These are phyloP conservation scores for Cyberlindnera americana DNA, from an alignment of 805 yeast genomes.

Conservation along the genomic window DNA sequence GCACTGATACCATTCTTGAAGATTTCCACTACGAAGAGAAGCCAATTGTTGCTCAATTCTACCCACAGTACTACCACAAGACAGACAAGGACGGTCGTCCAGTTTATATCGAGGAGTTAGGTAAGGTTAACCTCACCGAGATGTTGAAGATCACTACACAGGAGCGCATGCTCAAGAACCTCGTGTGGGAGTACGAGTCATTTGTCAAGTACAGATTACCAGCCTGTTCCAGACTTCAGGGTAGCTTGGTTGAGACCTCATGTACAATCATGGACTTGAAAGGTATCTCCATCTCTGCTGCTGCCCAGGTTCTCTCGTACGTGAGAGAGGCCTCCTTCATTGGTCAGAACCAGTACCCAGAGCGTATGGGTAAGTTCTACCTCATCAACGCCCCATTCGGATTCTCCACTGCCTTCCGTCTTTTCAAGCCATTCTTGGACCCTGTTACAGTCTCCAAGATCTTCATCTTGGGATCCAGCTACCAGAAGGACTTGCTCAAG, in stretches of 20 bases:
- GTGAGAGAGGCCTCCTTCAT: constrained; percentile 90
- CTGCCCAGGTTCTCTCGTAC: constrained; percentile 80
- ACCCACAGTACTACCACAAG: constrained; percentile 97
- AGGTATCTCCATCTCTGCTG: constrained; percentile 84
- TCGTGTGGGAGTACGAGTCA: constrained; percentile 97
- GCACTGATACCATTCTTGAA: constrained; percentile 78
- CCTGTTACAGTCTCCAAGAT: constrained; percentile 97
- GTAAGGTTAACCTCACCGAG: constrained; percentile 82
- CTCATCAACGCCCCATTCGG: constrained; percentile 97
- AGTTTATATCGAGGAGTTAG: constrained; percentile 89
- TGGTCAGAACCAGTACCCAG: constrained; percentile 97
- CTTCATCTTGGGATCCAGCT: constrained; percentile 76
- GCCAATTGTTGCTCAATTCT: constrained; percentile 79
- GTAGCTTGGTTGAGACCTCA: constrained; percentile 83
- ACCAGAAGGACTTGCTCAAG: constrained; percentile 76
- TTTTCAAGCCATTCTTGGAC: constrained; percentile 91
- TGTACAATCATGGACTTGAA: constrained; percentile 95
- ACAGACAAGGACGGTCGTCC: constrained; percentile 98
- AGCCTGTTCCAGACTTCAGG: constrained; percentile 85
- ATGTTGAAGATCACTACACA: constrained; percentile 93
- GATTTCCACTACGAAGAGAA: constrained; percentile 95
- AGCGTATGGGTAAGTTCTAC: constrained; percentile 98
- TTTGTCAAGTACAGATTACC: constrained; percentile 83
- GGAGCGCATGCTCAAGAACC: constrained; percentile 92
- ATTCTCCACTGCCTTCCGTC: constrained; percentile 86